Base-by-base conservation (phyloP, 495 filamentous ascomycete genomes). In the Neurospora tetraspora region DNA sequence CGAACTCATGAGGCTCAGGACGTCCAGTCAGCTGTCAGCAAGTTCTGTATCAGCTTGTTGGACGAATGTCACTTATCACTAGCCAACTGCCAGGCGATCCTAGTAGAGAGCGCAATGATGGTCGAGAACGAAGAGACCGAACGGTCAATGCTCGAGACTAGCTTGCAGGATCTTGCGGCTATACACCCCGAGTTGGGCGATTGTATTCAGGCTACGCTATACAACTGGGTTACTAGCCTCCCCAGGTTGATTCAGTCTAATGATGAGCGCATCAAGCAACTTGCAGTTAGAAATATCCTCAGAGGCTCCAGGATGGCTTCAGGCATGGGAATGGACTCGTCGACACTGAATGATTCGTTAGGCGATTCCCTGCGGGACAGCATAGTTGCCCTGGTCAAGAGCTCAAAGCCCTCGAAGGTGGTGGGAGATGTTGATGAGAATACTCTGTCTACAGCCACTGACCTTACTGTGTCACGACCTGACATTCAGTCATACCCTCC, bases 211-310 rank as follows among this genome's bases (percentile, higher is more conserved):
- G 87, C 83, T 37, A 90, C 89, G 2, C 80, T 97, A 5, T 91
- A 97, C 79, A 89, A 87, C 45, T 97, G 94, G 94, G 85, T 96
- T 18, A 87, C 88, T 3, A 87, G 91, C 20, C 87, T 98, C 37
- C 92, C 96, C 4, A 86, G 93, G 43, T 81, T 92, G 12, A 96
- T 98, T 88, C 92, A 94, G 78, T 89, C 90, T 34, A 92, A 89
- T 71, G 95, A 99, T 71, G 93, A 98, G 74, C 85, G 81, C 9
- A 81, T 89, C 39, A 97, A 96, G 77, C 85, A 89, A 47, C 86
- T 87, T 76, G 89, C 89, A 23, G 88, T 97, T 69, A 84, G 87
- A 39, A 91, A 92, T 73, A 88, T 98, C 53, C 89, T 90, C 5
- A 88, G 89, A 47, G 89, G 92, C 0, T 92, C 90, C 72, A 84